Conservation (phyloP, 305 asterid genomes). For the Petunia hybrid region DNA sequence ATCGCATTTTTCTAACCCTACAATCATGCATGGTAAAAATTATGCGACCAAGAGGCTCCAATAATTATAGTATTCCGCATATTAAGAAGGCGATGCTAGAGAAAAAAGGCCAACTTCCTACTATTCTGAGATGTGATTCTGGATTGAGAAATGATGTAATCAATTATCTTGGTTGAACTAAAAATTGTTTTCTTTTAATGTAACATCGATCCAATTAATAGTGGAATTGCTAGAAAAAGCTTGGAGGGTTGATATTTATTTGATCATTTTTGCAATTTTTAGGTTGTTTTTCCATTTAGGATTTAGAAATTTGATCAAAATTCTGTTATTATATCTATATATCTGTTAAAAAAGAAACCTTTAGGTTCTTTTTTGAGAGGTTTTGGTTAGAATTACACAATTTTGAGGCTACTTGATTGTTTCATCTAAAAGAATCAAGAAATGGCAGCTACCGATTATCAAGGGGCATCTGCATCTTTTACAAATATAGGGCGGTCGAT, state of each 20-base stretch:
- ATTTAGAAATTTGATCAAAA: neutral
- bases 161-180: too few relatives aligned
- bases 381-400: neutral
- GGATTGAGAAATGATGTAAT: neutral
- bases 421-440: slow-evolving; percentile 42
- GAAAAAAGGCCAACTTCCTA: neutral
- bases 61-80: neutral
- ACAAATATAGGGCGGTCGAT: slow-evolving; percentile 61
- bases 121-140: neutral
- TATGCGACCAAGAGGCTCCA: too few relatives aligned
- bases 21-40: too few relatives aligned
- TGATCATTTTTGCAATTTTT: slow-evolving; percentile 9
- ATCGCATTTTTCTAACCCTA: too few relatives aligned
- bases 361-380: neutral
- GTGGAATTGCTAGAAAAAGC: neutral
- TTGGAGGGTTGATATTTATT: neutral
- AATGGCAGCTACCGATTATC: slow-evolving; percentile 79
- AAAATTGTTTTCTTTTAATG: too few relatives aligned
- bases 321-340: neutral
- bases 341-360: neutral
- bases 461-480: slow-evolving; percentile 62
- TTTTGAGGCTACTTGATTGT: slow-evolving; percentile 26
- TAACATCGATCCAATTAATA: too few relatives aligned
- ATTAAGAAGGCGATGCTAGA: neutral
- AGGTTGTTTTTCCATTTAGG: slow-evolving; percentile 1